Percentiles rank a stretch among this genome's conserved stretches.
Conservation (phyloP, 2,329 filamentous ascomycete genomes). For the Penicillium janthinellum region DNA sequence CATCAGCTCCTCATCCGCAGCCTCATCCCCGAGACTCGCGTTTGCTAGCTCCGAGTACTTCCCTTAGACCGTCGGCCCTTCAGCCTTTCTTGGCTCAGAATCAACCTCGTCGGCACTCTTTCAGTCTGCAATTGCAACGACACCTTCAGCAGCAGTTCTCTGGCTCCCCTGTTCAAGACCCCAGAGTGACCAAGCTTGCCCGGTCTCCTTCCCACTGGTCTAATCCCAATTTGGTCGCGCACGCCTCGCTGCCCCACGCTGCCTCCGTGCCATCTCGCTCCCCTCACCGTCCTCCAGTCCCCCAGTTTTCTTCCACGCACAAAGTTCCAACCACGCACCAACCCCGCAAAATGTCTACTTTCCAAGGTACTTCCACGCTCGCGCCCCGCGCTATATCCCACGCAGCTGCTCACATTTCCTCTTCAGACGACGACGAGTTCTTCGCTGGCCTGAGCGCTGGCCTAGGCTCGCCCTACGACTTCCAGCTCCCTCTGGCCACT, state of each 20-base stretch:
- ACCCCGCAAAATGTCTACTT: conserved; percentile 44
- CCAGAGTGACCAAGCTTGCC: conserved; percentile 44
- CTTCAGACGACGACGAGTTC: conserved; percentile 28
- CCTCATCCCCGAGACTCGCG: conserved; percentile 38
- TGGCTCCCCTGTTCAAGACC: conserved; percentile 41
- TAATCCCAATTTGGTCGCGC: conserved; percentile 34
- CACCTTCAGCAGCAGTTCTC: conserved; percentile 37
- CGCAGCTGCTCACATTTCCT: conserved; percentile 17
- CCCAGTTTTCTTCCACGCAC: conserved; percentile 37
- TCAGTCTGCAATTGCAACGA: conserved; percentile 41
- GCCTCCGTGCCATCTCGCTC: conserved; percentile 44
- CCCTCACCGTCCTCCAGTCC: conserved; percentile 43
- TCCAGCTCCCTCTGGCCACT: conserved; percentile 17
- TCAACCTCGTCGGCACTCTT: conserved; percentile 38
- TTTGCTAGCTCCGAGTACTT: conserved; percentile 39
- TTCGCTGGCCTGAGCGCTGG: conserved; percentile 26
- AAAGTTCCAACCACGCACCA: conserved; percentile 30
- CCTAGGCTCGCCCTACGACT: conserved; percentile 21
- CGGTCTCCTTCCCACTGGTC: conserved; percentile 44
- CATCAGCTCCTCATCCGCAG: conserved; percentile 33
- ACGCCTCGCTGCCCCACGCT: conserved; percentile 37
- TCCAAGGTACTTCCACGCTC: conserved; percentile 36
- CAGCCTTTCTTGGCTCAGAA: conserved; percentile 40
- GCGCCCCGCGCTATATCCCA: conserved; percentile 19
- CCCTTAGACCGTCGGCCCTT: conserved; percentile 39